Evolutionary conservation across 139 green algal species (phyloP), one percentile per base, ranked within the genome.

Genomic region (Penium margaritaceum): DNA sequence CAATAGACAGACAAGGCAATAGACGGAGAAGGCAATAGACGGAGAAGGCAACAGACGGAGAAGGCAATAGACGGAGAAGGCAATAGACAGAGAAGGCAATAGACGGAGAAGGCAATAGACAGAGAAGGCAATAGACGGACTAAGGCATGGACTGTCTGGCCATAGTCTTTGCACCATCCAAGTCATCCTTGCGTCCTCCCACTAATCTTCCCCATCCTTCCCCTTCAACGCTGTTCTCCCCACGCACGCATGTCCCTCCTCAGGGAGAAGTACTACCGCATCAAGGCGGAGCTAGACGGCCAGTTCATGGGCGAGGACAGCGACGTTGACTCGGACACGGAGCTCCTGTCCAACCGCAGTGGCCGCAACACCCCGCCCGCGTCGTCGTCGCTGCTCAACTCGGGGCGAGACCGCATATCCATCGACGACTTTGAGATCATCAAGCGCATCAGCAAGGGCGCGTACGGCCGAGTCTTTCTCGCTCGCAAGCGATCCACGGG

Each of bases 381-480:
- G n/a, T n/a, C n/a, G n/a, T n/a, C n/a, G n/a, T n/a, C n/a, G n/a
- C n/a, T n/a, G n/a, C n/a, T n/a, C n/a, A n/a, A n/a, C n/a, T n/a
- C n/a, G 12, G 58, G 33, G 34, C 37, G 53, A 15, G 68, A 77
- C 14, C 70, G 68, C 30, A 79, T 44, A 12, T 74, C 57, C 29
- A 84, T 84, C 17, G 81, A 95, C 29, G 93, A 98, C 66, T 98
- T 97, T 85, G 87, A 95, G 41, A 90, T 97, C 67, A 82, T 98
- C 38, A 95, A 96, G 79, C 93, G 91, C 63, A 96, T 98, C 53
- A 78, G 83, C 80, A 75, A 88, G 0, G 93, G 93, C 9, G 92
- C 92, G 1, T 96, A 92, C 84, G 93, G 93, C 0, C 84, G 91
- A 0, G 93, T 98, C 34, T 97, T 95, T 77, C 85, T 97, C 17